Evolutionary conservation across 2,329 filamentous ascomycete species (phyloP), one percentile per base, ranked within the genome.

Genomic region (Fusarium pseudograminearum): DNA sequence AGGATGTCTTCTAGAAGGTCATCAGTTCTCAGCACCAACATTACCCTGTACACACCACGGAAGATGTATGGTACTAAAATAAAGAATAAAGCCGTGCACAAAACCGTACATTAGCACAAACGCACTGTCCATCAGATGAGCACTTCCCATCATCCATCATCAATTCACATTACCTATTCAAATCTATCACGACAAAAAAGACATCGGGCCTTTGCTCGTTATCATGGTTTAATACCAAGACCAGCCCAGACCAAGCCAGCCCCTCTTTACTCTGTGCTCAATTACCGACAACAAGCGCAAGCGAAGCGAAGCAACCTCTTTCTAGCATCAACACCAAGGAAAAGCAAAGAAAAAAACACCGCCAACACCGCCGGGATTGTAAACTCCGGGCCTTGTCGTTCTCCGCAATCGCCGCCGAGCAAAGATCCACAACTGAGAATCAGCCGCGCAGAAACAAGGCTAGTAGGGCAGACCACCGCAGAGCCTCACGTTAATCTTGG

Each of bases 401-500:
- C 51, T 44, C 63, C 70, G 61, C 59, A 61, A 50, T 64, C 67
- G 58, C 64, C 45, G 38, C 33, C 56, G 65, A 67, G 36, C 40
- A 22, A 18, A 42, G 36, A 34, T 48, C 71, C 72, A 74, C 65
- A 61, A 63, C 53, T 47, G 38, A 59, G 54, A 59, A 61, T 52
- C 48, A 67, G 52, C 64, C 65, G 61, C 58, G 59, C 40, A 51
- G 48, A 51, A 51, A 36, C 41, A 26, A 38, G 26, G 33, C 48
- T 51, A 51, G 48, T 15, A 50, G 31, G 33, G 47, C 47, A 65
- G 67, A 70, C 18, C n/a, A 51, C 33, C 36, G 48, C 48, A 65
- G 67, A 70, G 67, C 67, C 64, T 70, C 67, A 63, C 57, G 47
- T 56, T 42, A 71, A 64, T 70, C 53, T 70, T 50, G 67, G 53